These are phyloP conservation scores for Antitrichia curtipendula DNA, from an alignment of 225 moss, liverwort and hornwort species.

Conservation along the genomic window DNA sequence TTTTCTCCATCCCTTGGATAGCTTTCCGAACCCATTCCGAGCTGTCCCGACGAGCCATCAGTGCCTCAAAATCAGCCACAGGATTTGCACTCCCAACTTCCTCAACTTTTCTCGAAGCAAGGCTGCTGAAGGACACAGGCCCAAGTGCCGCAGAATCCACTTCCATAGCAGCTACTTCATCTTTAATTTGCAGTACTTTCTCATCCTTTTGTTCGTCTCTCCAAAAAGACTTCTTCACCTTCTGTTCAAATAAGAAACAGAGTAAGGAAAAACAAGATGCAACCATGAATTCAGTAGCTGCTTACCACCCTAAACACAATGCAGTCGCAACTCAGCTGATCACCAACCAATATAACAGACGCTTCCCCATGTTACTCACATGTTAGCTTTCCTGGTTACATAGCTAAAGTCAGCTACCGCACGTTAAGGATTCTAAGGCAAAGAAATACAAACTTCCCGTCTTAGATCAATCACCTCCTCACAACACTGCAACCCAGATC, in stretches of 20 bases:
- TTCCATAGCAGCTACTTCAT: slow-evolving; percentile 43
- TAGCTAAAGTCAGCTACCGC: background rate
- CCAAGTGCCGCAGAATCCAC: slow-evolving; percentile 38
- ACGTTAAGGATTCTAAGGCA: background rate
- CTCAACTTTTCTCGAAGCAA: slow-evolving; percentile 62
- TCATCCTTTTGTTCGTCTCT: slow-evolving; percentile 48
- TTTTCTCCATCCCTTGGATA: slow-evolving; percentile 75
- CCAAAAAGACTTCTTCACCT: slow-evolving; percentile 70
- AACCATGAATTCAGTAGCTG: background rate
- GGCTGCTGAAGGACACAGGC: slow-evolving; percentile 55
- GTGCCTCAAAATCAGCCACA: slow-evolving; percentile 79
- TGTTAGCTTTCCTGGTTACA: background rate
- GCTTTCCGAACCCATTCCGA: slow-evolving; percentile 74
- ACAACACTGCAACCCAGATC: background rate
- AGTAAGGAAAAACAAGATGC: background rate
- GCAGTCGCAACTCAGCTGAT: background rate
- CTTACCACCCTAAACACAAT: background rate
- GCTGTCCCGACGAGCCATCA: slow-evolving; percentile 81
- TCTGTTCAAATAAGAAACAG: slow-evolving; percentile 9
- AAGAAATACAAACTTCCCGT: background rate
- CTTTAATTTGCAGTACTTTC: slow-evolving; percentile 26
- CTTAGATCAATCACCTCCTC: background rate
- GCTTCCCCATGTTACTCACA: background rate
- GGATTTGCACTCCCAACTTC: slow-evolving; percentile 70
- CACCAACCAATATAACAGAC: background rate